These are phyloP conservation scores for Neospora caninum DNA, from an alignment of 169 alveolate species.

Conservation along the genomic window DNA sequence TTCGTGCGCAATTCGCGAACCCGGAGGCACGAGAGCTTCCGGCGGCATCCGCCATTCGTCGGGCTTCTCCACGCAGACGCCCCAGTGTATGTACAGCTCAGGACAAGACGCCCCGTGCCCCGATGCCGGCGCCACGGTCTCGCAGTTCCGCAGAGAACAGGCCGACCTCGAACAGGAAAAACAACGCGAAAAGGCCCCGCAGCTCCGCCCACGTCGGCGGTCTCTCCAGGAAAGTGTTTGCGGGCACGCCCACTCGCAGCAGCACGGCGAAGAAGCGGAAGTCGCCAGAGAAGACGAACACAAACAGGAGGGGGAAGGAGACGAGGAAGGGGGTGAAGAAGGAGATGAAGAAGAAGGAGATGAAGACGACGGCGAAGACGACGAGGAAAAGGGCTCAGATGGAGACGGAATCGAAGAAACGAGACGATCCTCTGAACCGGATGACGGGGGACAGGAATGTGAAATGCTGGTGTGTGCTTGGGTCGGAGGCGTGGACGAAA, in stretches of 20 bases:
- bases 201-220: slow-evolving; percentile 14
- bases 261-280: slow-evolving; percentile 18
- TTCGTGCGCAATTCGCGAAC: neutral
- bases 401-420: neutral
- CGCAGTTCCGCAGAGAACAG: neutral
- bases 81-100: slow-evolving; percentile 34
- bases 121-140: neutral
- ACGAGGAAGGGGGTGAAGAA: neutral
- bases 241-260: neutral
- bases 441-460: too few species aligned
- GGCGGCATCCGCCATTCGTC: neutral
- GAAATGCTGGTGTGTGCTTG: too few species aligned
- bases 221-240: too few species aligned
- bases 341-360: neutral
- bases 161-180: too few species aligned
- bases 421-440: too few species aligned
- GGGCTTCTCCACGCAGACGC: neutral
- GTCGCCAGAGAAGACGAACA: neutral
- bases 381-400: neutral
- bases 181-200: neutral
- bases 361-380: neutral
- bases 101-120: neutral
- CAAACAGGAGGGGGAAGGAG: neutral
- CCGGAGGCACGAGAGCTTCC: neutral
- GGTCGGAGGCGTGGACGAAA: too few species aligned